These are phyloP conservation scores for Tephrocybe rancida DNA, from an alignment of 768 basidiomycete species.

Conservation along the genomic window DNA sequence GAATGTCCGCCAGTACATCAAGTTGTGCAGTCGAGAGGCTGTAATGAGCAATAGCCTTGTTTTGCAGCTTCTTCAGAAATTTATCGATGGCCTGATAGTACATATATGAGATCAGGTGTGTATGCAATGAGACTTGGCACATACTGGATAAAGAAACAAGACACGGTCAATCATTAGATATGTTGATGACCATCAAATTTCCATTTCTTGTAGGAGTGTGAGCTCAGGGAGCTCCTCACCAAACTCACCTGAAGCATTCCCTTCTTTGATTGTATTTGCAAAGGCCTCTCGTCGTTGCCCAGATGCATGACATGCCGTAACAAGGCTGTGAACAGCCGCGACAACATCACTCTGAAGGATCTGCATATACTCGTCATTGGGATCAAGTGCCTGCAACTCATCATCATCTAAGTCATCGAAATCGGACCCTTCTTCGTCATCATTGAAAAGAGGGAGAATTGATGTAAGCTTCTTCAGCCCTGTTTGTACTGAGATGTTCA, in stretches of 20 bases:
- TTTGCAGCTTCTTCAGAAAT: slow-evolving; percentile 5
- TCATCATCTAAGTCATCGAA: too few relatives aligned
- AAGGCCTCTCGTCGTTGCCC: slow-evolving; percentile 15
- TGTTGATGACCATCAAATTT: slow-evolving; percentile 33
- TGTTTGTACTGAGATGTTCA: slow-evolving; percentile 18
- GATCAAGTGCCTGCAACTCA: neutral
- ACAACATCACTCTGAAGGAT: slow-evolving; percentile 6
- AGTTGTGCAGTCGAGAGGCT: slow-evolving; percentile 9
- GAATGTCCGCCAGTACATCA: slow-evolving; percentile 23
- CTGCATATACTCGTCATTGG: neutral
- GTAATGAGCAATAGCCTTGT: neutral
- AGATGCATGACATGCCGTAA: slow-evolving; percentile 17
- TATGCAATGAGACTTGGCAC: neutral
- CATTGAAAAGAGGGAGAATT: too few relatives aligned
- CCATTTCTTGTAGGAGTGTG: slow-evolving; percentile 26
- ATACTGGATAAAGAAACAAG: slow-evolving; percentile 23
- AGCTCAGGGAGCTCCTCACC: slow-evolving; percentile 10
- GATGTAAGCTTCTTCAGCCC: slow-evolving; percentile 14
- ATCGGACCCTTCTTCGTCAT: too few relatives aligned
- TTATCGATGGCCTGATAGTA: slow-evolving; percentile 10
- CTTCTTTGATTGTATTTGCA: slow-evolving; percentile 3
- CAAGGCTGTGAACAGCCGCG: neutral
- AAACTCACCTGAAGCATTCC: slow-evolving; percentile 9
- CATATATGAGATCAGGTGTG: neutral
- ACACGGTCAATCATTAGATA: slow-evolving; percentile 32